Percentiles rank a stretch among this genome's conserved stretches.
Evolutionary conservation across 2,329 filamentous ascomycete species (phyloP).

Genomic region (Claviceps sp.): DNA sequence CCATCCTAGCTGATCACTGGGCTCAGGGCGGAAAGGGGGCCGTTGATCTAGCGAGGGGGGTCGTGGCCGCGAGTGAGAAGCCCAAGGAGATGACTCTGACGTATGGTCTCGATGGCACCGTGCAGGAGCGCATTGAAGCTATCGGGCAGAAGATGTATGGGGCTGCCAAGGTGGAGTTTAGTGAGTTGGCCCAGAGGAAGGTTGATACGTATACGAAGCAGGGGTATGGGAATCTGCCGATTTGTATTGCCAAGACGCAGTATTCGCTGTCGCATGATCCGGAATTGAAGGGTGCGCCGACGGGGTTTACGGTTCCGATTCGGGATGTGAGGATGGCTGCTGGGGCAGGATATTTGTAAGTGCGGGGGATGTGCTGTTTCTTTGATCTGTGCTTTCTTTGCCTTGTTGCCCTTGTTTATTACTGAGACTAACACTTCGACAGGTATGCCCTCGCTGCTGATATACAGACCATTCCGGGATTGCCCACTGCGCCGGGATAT

Average conservation of each 20-base stretch:
- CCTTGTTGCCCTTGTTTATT: too few relatives aligned
- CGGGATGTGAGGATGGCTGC: slow-evolving; percentile 88
- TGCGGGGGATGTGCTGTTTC: slow-evolving; percentile 8
- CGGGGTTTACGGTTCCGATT: slow-evolving; percentile 88
- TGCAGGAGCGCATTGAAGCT: slow-evolving; percentile 79
- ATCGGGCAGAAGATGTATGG: slow-evolving; percentile 95
- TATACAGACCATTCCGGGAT: slow-evolving; percentile 93
- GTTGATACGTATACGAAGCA: slow-evolving; percentile 88
- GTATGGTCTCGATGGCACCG: slow-evolving; percentile 64
- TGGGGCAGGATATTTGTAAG: slow-evolving; percentile 81
- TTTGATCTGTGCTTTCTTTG: background rate
- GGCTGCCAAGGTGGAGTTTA: slow-evolving; percentile 79
- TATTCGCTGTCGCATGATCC: slow-evolving; percentile 93
- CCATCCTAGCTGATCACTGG: slow-evolving; percentile 92
- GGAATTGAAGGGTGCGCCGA: slow-evolving; percentile 84
- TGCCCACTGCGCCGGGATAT: slow-evolving; percentile 91
- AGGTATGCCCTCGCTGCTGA: slow-evolving; percentile 90
- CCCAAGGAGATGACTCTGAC: slow-evolving; percentile 80
- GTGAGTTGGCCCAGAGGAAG: slow-evolving; percentile 88
- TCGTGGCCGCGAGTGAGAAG: slow-evolving; percentile 71
- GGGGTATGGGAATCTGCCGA: slow-evolving; percentile 83
- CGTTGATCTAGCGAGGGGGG: slow-evolving; percentile 73
- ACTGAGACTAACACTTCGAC: slow-evolving; percentile 19
- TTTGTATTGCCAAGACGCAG: slow-evolving; percentile 96
- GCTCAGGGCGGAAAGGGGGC: slow-evolving; percentile 87